Evolutionary conservation across 768 basidiomycete species (phyloP).

Genomic region (Kockovaella imperatae): DNA sequence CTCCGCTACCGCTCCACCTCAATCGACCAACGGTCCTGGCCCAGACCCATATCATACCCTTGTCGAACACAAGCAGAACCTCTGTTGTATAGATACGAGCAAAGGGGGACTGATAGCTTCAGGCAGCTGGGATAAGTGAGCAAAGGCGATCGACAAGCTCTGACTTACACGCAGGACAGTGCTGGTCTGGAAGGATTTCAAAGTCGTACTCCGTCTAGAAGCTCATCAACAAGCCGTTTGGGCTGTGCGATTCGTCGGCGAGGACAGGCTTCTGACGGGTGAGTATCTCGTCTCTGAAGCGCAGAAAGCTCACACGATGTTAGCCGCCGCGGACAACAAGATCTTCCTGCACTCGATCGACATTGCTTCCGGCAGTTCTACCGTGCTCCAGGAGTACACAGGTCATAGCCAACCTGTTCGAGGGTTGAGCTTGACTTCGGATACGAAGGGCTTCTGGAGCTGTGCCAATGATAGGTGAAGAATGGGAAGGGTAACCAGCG

Average conservation of each 20-base stretch:
- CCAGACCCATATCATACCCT: constrained; percentile 74
- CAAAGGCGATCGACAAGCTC: constrained; percentile 2
- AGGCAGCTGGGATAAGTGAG: constrained; percentile 93
- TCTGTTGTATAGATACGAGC: constrained; percentile 72
- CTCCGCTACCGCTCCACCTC: constrained; percentile 47
- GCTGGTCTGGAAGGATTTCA: constrained; percentile 82
- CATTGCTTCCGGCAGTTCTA: constrained; percentile 41
- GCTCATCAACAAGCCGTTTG: constrained; percentile 89
- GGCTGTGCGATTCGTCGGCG: constrained; percentile 75
- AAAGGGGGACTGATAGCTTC: constrained; percentile 71
- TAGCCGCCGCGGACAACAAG: constrained; percentile 89
- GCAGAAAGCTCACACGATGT: constrained; percentile 2
- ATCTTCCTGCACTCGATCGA: constrained; percentile 81
- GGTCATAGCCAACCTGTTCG: constrained; percentile 92
- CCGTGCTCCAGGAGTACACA: constrained; percentile 62
- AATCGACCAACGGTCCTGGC: constrained; percentile 43
- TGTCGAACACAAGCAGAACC: constrained; percentile 81
- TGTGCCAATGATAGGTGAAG: constrained; percentile 84
- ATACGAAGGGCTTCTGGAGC: constrained; percentile 75
- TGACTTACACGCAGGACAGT: constrained; percentile 60
- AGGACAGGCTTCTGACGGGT: constrained; percentile 77
- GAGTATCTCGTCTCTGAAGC: constrained; percentile 3
- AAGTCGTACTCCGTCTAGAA: constrained; percentile 62
- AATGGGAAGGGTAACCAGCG: background rate
- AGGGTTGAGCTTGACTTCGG: constrained; percentile 66